Base-by-base conservation (phyloP, 192 early-diverging fungal species). In the Dissophora globulifera region DNA sequence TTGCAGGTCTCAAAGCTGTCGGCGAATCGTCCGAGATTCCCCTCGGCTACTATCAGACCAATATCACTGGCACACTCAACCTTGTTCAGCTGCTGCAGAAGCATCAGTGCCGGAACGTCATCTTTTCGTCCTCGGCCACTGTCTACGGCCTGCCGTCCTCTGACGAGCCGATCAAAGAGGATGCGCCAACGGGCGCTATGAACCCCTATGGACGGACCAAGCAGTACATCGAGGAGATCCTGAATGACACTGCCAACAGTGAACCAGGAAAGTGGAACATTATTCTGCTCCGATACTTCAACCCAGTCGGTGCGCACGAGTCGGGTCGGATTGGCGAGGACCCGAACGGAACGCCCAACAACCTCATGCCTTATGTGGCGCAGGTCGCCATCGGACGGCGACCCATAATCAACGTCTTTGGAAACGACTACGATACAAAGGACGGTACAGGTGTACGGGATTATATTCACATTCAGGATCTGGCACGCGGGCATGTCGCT, bases 151-250 rank as follows among this genome's bases (percentile, higher is more conserved):
- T 86, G 26, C 87, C 93, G 46, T 55, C 85, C 7, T 63, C 78
- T 16, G 41, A 51, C 13, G 38, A 35, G 32, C 83, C 83, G 26
- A 85, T 85, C 61, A 69, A 66, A 20, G 89, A 92, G 48, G 90
- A 91, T 45, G 89, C 90, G 57, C 75, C 79, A 26, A 89, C 79
- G 27, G 91, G 92, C 19, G 87, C 93, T 55, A 84, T 78, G 58
- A 97, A 94, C 79, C 94, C 95, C 22, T 98, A 98, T 62, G 96
- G 96, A 29, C 93, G 95, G 61, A 96, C 96, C 31, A 98, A 98
- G 78, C 85, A 92, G 19, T 93, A 86, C 50, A 91, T 94, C 63
- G 96, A 98, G 68, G 82, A 82, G 72, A 90, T 95, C 17, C 86
- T 97, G 41, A 79, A 79, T 31, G 94, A 95, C 62, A 87, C 92